These are phyloP conservation scores for Cladosporium velox DNA, from an alignment of 2,329 filamentous ascomycete species.

Conservation along the genomic window DNA sequence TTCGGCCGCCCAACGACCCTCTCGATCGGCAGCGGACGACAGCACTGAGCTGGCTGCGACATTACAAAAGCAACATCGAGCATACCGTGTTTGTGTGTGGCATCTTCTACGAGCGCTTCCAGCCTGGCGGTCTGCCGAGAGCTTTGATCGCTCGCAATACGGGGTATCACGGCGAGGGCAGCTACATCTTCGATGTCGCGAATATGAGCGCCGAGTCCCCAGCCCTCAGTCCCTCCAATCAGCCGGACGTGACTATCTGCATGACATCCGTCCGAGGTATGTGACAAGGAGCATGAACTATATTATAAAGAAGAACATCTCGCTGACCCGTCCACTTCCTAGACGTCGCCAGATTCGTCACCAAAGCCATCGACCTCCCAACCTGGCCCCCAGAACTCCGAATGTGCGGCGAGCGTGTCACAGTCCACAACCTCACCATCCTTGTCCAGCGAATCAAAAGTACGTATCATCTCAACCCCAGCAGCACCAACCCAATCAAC, in stretches of 20 bases:
- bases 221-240: slow-evolving; percentile 53
- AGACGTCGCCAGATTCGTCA: slow-evolving; percentile 71
- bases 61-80: slow-evolving; percentile 60
- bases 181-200: slow-evolving; percentile 66
- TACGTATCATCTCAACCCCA: slow-evolving; percentile 27
- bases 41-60: slow-evolving; percentile 59
- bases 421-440: slow-evolving; percentile 62
- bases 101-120: slow-evolving; percentile 74
- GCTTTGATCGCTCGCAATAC: slow-evolving; percentile 61
- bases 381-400: slow-evolving; percentile 69
- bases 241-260: slow-evolving; percentile 57
- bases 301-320: background rate
- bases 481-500: background rate
- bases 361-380: slow-evolving; percentile 65
- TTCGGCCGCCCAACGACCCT: slow-evolving; percentile 58
- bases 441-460: slow-evolving; percentile 52
- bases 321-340: background rate
- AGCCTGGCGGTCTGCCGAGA: slow-evolving; percentile 63
- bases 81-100: slow-evolving; percentile 74
- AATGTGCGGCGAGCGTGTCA: slow-evolving; percentile 68
- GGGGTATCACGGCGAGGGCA: slow-evolving; percentile 58
- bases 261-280: slow-evolving; percentile 62
- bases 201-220: slow-evolving; percentile 62
- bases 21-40: slow-evolving; percentile 62
- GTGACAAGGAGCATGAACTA: background rate